Base-by-base conservation (phyloP, 805 yeast genomes). In the Candida rishiriensis region DNA sequence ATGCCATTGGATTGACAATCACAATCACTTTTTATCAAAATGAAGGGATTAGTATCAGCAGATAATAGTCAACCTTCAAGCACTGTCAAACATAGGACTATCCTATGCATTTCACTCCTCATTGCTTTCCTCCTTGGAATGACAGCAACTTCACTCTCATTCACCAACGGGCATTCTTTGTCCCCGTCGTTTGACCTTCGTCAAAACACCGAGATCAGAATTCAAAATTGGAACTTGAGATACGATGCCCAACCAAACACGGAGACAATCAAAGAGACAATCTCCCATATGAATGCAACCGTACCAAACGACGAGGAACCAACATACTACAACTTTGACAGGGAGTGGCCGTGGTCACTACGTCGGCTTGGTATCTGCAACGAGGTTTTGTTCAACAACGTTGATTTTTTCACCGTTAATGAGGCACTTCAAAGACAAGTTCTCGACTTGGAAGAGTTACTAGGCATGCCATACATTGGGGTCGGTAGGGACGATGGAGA, bases 401-500 rank as follows among this genome's bases (percentile, higher is more conserved):
- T 61, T 2, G 69, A 65, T 38, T 48, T 68, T 8, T 64, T 75
- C 13, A 56, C 71, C 13, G 65, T 77, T 10, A 79, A 78, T 50
- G 82, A 78, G 52, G 79, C 66, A 10, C 51, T 72, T 33, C 57
- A 67, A 38, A 61, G 71, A 41, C 83, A 76, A 54, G 63, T 79
- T 15, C 54, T 56, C 14, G 81, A 77, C 42, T 53, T 79, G 7
- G 52, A 67, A 43, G 52, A 52, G 29, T 54, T 73, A 15, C 47
- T 55, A 13, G 44, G 41, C 1, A 55, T 56, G 48, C 61, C 61
- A 5, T 79, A 78, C 75, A 53, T 63, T 2, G 79, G 78, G 39
- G 69, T 70, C 34, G 82, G 82, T 1, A 63, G 83, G 53, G 75
- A 70, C 40, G 82, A 78, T 53, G 83, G 83, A 10, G 54, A 54